Base-by-base conservation (phyloP, 2,329 filamentous ascomycete genomes). In the Xylariaceae sp. region DNA sequence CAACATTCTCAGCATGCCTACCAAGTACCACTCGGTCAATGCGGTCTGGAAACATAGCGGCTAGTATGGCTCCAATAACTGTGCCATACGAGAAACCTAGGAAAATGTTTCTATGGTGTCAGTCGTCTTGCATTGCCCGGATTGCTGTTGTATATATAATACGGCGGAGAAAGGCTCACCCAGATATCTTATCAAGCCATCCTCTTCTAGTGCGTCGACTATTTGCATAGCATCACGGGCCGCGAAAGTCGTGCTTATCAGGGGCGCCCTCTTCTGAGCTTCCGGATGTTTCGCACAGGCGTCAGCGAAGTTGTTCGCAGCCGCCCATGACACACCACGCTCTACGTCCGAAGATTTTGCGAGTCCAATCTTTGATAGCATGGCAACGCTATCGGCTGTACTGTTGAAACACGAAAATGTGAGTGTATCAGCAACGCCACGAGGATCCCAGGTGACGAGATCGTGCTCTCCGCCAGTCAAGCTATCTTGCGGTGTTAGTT, bases 41-140 rank as follows among this genome's bases (percentile, higher is more conserved):
- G 45, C 72, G 67, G 18, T 77, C 73, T 1, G 76, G 77, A 58
- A 77, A 77, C 72, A 79, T 74, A 17, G 74, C 72, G 5, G 74
- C 74, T 10, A 73, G 65, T 0, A 72, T 76, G 2, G 68, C 67
- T 5, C 77, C 77, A 1, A 79, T 62, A 4, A 72, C 64, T 1
- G 73, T 75, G 11, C 76, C 76, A 56, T 78, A 78, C 1, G 75
- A 77, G 58, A 73, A 66, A 6, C 75, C 75, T 73, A 30, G 4
- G 51, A 8, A 4, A n/a, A 47, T 4, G 3, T 34, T 48, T 11
- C 35, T 51, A 13, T 8, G 4, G 2, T 11, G 53, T 67, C 30
- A 67, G 63, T 56, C n/a, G 4, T 34, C 30, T 2, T 18, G 7
- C 15, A 18, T 3, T 17, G 23, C 4, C 2, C 9, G 6, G 17